These are phyloP conservation scores for Zygotorulaspora danielsina DNA, from an alignment of 805 yeast genomes.

Conservation along the genomic window DNA sequence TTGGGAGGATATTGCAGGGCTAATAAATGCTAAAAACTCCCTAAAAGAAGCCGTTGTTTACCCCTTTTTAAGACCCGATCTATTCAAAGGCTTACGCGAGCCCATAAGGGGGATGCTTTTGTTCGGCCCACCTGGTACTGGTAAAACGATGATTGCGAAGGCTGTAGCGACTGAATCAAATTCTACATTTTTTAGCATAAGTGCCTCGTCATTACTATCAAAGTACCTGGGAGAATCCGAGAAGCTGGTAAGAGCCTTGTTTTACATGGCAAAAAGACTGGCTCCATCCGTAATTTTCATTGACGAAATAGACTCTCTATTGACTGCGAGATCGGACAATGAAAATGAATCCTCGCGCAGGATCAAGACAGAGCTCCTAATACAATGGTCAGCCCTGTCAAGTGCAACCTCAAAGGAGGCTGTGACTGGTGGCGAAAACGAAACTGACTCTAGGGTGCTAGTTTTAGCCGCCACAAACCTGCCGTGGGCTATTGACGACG, in stretches of 20 bases:
- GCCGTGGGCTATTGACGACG: slow-evolving; percentile 98
- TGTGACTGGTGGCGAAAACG: slow-evolving; percentile 37
- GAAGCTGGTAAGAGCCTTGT: slow-evolving; percentile 84
- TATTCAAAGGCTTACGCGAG: slow-evolving; percentile 86
- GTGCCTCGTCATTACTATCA: slow-evolving; percentile 87
- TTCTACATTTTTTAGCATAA: slow-evolving; percentile 87
- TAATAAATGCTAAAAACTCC: slow-evolving; percentile 80
- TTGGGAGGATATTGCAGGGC: slow-evolving; percentile 96
- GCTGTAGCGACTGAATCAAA: slow-evolving; percentile 97
- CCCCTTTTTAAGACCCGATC: slow-evolving; percentile 90
- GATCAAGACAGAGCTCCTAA: slow-evolving; percentile 87
- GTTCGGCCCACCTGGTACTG: slow-evolving; percentile 98
- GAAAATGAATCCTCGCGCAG: slow-evolving; percentile 89
- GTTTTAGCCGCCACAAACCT: slow-evolving; percentile 93
- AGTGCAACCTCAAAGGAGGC: slow-evolving; percentile 67
- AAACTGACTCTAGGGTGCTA: slow-evolving; percentile 59
- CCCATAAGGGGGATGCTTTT: slow-evolving; percentile 95
- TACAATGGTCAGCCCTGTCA: slow-evolving; percentile 92
- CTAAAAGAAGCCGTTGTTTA: slow-evolving; percentile 94
- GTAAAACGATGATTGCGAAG: slow-evolving; percentile 95
- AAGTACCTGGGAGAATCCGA: slow-evolving; percentile 83
- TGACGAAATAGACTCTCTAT: slow-evolving; percentile 90
- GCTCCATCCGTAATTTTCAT: slow-evolving; percentile 94
- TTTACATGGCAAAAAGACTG: slow-evolving; percentile 75
- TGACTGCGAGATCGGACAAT: slow-evolving; percentile 71